Percentiles rank a stretch among this genome's conserved stretches.
phyloP scores from a whole-genome alignment of 2,329 filamentous ascomycete genomes.

The Didymella arachidicola region DNA sequence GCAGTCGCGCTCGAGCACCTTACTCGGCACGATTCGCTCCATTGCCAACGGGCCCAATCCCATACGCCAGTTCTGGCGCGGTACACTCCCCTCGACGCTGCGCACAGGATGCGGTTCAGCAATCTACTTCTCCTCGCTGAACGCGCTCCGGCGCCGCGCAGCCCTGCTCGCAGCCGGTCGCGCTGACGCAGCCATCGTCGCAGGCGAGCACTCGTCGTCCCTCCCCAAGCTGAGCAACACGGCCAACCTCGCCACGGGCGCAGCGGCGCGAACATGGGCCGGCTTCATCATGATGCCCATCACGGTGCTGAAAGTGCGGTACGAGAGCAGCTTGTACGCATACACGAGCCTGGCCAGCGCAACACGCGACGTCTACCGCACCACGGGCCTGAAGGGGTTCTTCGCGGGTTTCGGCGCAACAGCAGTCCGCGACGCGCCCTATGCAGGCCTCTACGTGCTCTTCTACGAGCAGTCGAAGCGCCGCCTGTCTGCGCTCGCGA shows the following conservation, averaged over 20 bases:
- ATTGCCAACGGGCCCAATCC: slow-evolving; percentile 73
- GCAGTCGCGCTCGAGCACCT: slow-evolving; percentile 75
- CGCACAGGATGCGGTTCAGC: slow-evolving; percentile 92
- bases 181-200: slow-evolving; percentile 20
- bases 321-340: slow-evolving; percentile 85
- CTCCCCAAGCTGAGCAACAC: slow-evolving; percentile 83
- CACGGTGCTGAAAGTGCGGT: slow-evolving; percentile 95
- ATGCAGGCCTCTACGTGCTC: slow-evolving; percentile 91
- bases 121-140: slow-evolving; percentile 91
- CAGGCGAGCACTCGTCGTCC: slow-evolving; percentile 65
- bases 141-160: slow-evolving; percentile 77
- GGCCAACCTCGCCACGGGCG: slow-evolving; percentile 85
- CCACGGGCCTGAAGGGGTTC: slow-evolving; percentile 81
- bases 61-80: slow-evolving; percentile 84
- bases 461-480: slow-evolving; percentile 89
- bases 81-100: slow-evolving; percentile 89
- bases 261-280: slow-evolving; percentile 81
- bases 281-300: slow-evolving; percentile 95
- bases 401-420: slow-evolving; percentile 95
- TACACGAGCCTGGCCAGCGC: slow-evolving; percentile 81
- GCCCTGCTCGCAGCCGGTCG: slow-evolving; percentile 41
- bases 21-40: slow-evolving; percentile 71
- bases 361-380: slow-evolving; percentile 73
- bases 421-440: slow-evolving; percentile 91
- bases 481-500: slow-evolving; percentile 56